Percentiles rank a stretch among this genome's conserved stretches.
Evolutionary conservation across 352 stramenopile species (phyloP).

Genomic region (Pythium rishiriense): DNA sequence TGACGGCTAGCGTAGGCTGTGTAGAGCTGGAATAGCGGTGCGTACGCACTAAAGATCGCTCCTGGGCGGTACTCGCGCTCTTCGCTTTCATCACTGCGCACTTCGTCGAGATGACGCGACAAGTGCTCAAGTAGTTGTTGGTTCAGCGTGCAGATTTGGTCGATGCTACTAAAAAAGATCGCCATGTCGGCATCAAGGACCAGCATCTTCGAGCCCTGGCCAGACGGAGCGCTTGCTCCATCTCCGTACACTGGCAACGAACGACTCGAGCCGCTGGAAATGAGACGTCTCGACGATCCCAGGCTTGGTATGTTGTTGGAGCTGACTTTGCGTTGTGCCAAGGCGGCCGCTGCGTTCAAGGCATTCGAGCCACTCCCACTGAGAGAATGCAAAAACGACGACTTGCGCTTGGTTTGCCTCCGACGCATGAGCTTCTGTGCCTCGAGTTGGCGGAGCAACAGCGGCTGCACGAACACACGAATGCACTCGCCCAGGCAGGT

Average conservation of each 20-base stretch:
- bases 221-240: not conserved
- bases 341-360: constrained; percentile 28
- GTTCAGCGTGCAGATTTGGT: constrained; percentile 88
- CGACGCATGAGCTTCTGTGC: constrained; percentile 62
- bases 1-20: constrained; percentile 84
- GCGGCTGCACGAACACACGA: constrained; percentile 77
- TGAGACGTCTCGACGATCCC: constrained; percentile 26
- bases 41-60: constrained; percentile 87
- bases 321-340: constrained; percentile 40
- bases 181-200: constrained; percentile 83
- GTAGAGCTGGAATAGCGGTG: constrained; percentile 83
- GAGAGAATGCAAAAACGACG: constrained; percentile 57
- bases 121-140: constrained; percentile 88
- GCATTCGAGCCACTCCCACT: constrained; percentile 41
- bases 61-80: constrained; percentile 38
- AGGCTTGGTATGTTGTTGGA: constrained; percentile 52
- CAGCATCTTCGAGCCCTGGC: constrained; percentile 37
- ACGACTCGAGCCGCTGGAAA: constrained; percentile 20
- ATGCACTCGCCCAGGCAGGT: constrained; percentile 83
- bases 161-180: constrained; percentile 88
- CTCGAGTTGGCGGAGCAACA: constrained; percentile 79
- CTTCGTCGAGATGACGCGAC: constrained; percentile 73
- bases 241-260: constrained; percentile 4
- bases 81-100: constrained; percentile 33
- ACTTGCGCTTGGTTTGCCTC: constrained; percentile 65